Evolutionary conservation across 2,329 filamentous ascomycete genomes (phyloP), one percentile per base, ranked within the genome.

Genomic region (Cryphonectria nitschkei): DNA sequence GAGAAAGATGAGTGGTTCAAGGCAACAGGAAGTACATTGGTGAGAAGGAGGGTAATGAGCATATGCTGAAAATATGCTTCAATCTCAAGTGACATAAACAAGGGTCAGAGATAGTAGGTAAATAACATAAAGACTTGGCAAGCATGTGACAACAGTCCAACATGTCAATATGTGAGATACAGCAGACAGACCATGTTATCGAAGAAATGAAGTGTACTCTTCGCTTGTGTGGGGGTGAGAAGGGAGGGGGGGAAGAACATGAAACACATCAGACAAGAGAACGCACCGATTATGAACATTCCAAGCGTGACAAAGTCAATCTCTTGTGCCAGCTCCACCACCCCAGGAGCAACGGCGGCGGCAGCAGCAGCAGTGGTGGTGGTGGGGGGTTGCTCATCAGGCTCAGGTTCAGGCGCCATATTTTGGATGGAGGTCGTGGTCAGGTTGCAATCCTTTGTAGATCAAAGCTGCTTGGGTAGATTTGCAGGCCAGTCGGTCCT

Each of bases 241-340:
- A 64, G 32, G 41, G 32, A 34, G 43, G 64, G 8, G 50, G 46
- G 41, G 41, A 34, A 4, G 34, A 9, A 62, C 56, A 54, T 61
- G 66, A 26, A 43, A 67, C 68, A 41, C 41, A 58, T 16, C 39
- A 65, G 32, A 62, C 26, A 56, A 63, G 6, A 37, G 3, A 37
- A 9, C 69, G 54, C 81, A 91, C 89, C 90, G 73, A 93, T 89
- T 66, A 92, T 93, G 76, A 93, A 90, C 90, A 93, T 92, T 76
- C 90, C 91, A 76, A 93, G 77, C 0, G 90, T 92, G 72, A 90
- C 88, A 79, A 93, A 92, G 74, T 92, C 90, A 67, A 91, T 85
- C 64, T 81, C 80, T 72, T 83, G 82, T 26, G 76, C 73, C 52
- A 78, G 76, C 54, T 58, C 68, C 68, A 58, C 73, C 71, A 41